phyloP scores from a whole-genome alignment of 2,329 filamentous ascomycete species.

The Passalora sequoiae region DNA sequence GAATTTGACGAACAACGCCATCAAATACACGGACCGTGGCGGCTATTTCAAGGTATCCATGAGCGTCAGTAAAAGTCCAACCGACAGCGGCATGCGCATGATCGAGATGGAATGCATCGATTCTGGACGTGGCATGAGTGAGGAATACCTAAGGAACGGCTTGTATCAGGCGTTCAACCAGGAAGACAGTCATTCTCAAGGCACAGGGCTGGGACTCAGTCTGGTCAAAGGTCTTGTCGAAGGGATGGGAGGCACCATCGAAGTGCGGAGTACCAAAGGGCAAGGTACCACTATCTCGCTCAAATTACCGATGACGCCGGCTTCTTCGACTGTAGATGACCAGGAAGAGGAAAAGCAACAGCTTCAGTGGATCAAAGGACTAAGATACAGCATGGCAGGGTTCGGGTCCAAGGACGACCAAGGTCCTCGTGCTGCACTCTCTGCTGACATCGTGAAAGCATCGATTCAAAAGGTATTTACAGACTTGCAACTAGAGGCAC shows the following conservation, averaged over 20 bases:
- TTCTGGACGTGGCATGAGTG: slow-evolving; percentile 30
- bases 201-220: slow-evolving; percentile 33
- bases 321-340: neutral
- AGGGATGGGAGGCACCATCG: slow-evolving; percentile 26
- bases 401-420: slow-evolving; percentile 4
- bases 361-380: neutral
- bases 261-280: slow-evolving; percentile 23
- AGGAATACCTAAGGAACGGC: slow-evolving; percentile 26
- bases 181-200: slow-evolving; percentile 29
- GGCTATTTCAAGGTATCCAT: slow-evolving; percentile 10
- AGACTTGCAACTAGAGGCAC: slow-evolving; percentile 3
- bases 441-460: slow-evolving; percentile 2
- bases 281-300: neutral
- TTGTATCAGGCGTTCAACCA: slow-evolving; percentile 34
- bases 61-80: neutral
- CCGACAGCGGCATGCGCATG: slow-evolving; percentile 2
- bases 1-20: slow-evolving; percentile 44
- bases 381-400: slow-evolving; percentile 2
- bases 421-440: neutral
- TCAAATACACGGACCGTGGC: slow-evolving; percentile 43
- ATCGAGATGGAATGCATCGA: neutral
- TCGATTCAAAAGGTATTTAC: slow-evolving; percentile 7
- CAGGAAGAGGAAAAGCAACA: slow-evolving; percentile 1
- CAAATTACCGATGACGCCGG: neutral
- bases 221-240: slow-evolving; percentile 32